phyloP scores from a whole-genome alignment of 2,329 filamentous ascomycete genomes.

The Aspergillus sp. region DNA sequence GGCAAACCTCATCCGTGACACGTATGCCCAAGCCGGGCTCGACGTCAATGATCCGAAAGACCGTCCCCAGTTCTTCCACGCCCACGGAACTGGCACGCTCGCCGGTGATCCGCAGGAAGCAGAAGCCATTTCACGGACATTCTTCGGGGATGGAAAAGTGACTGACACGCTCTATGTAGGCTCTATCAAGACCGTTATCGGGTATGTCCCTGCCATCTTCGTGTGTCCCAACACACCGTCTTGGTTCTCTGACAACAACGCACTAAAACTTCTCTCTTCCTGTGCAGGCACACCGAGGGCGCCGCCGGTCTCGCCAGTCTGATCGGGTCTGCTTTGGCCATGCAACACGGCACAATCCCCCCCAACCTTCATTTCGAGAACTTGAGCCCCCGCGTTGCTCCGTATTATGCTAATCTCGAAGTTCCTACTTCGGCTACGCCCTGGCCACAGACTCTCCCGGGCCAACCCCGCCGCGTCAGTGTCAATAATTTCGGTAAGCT shows the following conservation, averaged over 20 bases:
- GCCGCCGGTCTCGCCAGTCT: slow-evolving; percentile 18
- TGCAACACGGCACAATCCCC: slow-evolving; percentile 19
- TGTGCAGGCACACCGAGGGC: slow-evolving; percentile 17
- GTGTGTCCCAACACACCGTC: too few species aligned
- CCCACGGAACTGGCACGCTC: slow-evolving; percentile 32
- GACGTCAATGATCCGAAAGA: slow-evolving; percentile 10
- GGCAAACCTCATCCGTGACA: background rate
- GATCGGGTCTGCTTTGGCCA: slow-evolving; percentile 15
- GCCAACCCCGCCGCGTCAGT: slow-evolving; percentile 7
- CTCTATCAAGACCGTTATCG: slow-evolving; percentile 20
- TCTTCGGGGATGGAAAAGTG: slow-evolving; percentile 7
- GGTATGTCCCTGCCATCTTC: too few species aligned
- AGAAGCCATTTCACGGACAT: slow-evolving; percentile 11
- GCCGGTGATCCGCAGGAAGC: slow-evolving; percentile 20
- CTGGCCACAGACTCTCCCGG: slow-evolving; percentile 11
- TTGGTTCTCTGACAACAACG: too few species aligned
- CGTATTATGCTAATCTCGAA: slow-evolving; percentile 9
- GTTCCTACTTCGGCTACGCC: slow-evolving; percentile 4
- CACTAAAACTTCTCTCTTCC: too few species aligned
- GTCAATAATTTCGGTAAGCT: slow-evolving; percentile 15
- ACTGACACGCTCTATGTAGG: slow-evolving; percentile 12
- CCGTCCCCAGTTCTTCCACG: slow-evolving; percentile 28
- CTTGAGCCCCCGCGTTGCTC: slow-evolving; percentile 13
- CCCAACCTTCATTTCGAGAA: slow-evolving; percentile 17
- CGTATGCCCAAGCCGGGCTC: slow-evolving; percentile 15